Evolutionary conservation across 768 basidiomycete genomes (phyloP), one percentile per base, ranked within the genome.

Genomic region (Boletus rubropictus): DNA sequence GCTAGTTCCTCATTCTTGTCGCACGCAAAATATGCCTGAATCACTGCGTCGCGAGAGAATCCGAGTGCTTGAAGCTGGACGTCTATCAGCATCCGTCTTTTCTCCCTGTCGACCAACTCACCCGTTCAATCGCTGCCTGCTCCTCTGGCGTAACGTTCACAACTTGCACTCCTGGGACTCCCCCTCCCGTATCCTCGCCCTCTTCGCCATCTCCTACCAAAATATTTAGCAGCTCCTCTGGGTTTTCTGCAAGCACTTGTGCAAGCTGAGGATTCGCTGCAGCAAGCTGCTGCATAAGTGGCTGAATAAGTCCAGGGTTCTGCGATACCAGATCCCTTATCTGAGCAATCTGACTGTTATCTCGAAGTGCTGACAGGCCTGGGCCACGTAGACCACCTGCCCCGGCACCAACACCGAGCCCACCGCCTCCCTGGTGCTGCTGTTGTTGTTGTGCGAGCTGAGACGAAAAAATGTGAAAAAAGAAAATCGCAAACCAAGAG

Each of bases 1-100:
- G 96, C 93, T 17, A 94, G 69, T 62, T 97, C 92, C 69, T 98
- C 96, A 61, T 98, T 92, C 77, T 89, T 92, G 65, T 92, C 96
- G 66, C 94, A 97, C 2, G 84, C 88, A 62, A 95, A 80, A 68
- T 89, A 99, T 1, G 96, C 96, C 66, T 97, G 81, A 29, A 94
- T 69, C n/a, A 76, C 95, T 0, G 73, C 72, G 36, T 92, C 75
- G 33, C 90, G 78, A 15, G 88, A 66, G 66, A 99, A 98, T 1
- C 96, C 95, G 38, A 98, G 80, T 1, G 72, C 84, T 68, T 89
- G 80, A 52, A 96, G 73, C 94, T 96, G 54, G 3, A 45, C 5
- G 11, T 1, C 4, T 36, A 28, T 54, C 35, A 60, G 52, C 45
- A 34, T 17, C 11, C 29, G 22, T 27, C 15, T 8, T 17, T 2